A percentile compares a stretch with the other conserved stretches of the same genome.
Conservation (phyloP, 192 early-diverging fungal species). For the Powellomyces hirtus region DNA sequence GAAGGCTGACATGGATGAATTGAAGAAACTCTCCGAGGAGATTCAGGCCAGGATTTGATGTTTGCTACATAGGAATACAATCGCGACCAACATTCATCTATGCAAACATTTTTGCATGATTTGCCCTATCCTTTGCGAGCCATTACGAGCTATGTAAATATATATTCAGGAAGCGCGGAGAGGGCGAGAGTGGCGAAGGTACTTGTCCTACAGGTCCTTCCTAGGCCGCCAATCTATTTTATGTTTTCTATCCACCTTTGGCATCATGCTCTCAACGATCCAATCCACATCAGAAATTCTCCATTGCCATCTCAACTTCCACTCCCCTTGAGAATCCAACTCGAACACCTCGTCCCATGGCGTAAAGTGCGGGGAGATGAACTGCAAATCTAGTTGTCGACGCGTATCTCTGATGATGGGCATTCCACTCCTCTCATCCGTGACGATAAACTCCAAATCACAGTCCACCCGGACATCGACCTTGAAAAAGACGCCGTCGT, state of each 20-base stretch:
- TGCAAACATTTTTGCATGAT: too few species aligned
- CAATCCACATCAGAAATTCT: constrained; percentile 32
- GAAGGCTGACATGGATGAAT: constrained; percentile 49
- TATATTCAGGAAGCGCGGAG: too few species aligned
- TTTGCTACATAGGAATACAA: background rate
- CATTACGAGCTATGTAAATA: too few species aligned
- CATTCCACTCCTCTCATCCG: constrained; percentile 29
- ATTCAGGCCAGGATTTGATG: constrained; percentile 4
- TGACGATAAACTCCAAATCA: constrained; percentile 35
- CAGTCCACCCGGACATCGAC: constrained; percentile 27
- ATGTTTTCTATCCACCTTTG: constrained; percentile 1
- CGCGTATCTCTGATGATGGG: constrained; percentile 41
- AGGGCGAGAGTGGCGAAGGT: too few species aligned
- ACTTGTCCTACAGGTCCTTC: background rate
- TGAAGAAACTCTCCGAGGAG: constrained; percentile 36
- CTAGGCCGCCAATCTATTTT: constrained; percentile 8
- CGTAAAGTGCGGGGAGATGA: constrained; percentile 48
- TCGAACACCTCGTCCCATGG: constrained; percentile 53
- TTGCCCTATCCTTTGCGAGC: too few species aligned
- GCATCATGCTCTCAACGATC: constrained; percentile 22
- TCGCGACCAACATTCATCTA: too few species aligned
- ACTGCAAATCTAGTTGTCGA: constrained; percentile 36
- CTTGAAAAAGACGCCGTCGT: constrained; percentile 39
- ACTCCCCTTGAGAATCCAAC: constrained; percentile 19
- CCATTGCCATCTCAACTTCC: constrained; percentile 41